These are phyloP conservation scores for Acanthamoeba lenticulata DNA, from an alignment of 208 protist species.

Conservation along the genomic window DNA sequence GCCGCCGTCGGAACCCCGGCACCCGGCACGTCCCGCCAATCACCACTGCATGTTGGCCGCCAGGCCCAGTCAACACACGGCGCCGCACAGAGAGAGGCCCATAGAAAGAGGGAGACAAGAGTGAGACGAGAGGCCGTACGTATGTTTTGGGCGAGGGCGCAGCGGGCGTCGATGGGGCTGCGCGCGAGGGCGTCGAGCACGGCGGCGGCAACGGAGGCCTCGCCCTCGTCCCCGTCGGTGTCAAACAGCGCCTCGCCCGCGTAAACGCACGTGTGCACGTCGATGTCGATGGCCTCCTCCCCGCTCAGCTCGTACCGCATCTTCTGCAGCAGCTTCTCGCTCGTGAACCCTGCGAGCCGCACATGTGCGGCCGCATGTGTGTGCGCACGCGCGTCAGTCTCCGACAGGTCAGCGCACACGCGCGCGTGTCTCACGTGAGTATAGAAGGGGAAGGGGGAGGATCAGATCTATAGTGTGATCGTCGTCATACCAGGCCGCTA, in stretches of 20 bases:
- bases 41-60: neutral
- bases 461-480: neutral
- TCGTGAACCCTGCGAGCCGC: neutral
- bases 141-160: neutral
- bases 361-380: no score
- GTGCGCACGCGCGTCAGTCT: no score
- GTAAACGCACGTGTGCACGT: conserved; percentile 3
- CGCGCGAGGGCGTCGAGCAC: neutral
- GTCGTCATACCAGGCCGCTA: neutral
- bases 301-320: neutral
- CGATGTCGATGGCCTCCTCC: neutral
- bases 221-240: neutral
- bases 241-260: neutral
- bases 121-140: neutral
- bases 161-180: neutral
- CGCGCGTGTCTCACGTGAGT: neutral
- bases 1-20: neutral
- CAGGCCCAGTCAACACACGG: neutral
- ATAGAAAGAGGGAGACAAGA: neutral
- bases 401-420: no score
- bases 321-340: neutral
- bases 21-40: neutral
- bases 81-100: neutral
- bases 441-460: neutral
- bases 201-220: neutral